These are phyloP conservation scores for Melanopsichium pennsylvanicum DNA, from an alignment of 1,284 basidiomycete genomes.

Conservation along the genomic window DNA sequence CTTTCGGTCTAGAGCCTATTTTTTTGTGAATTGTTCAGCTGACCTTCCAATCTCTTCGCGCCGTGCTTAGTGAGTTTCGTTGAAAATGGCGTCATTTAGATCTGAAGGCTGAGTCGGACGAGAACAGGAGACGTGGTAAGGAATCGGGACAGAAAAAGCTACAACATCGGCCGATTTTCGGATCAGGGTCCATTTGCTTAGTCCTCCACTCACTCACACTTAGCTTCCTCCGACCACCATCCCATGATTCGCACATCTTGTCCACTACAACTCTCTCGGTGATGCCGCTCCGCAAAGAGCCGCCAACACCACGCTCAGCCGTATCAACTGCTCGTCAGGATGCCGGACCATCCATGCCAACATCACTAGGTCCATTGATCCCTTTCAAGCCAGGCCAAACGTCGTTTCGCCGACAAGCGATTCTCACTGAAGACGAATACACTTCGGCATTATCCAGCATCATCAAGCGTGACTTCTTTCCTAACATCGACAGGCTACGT, in stretches of 20 bases:
- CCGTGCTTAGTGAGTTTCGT: slow-evolving; percentile 22
- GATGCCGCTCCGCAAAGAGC: slow-evolving; percentile 42
- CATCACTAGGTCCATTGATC: slow-evolving; percentile 33
- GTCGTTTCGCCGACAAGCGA: slow-evolving; percentile 51
- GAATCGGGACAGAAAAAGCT: neutral
- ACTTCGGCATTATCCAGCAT: slow-evolving; percentile 89
- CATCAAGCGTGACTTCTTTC: slow-evolving; percentile 97
- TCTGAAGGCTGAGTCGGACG: slow-evolving; percentile 1
- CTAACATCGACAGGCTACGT: slow-evolving; percentile 65
- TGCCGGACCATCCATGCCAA: neutral
- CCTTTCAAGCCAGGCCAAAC: slow-evolving; percentile 42
- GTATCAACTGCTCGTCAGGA: slow-evolving; percentile 12
- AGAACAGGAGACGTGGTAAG: no score
- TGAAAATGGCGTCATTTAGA: slow-evolving; percentile 38
- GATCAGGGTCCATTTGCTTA: slow-evolving; percentile 12
- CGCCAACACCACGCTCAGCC: slow-evolving; percentile 40
- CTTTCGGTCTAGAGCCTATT: no score
- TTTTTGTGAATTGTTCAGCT: slow-evolving; percentile 3
- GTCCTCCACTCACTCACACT: slow-evolving; percentile 1
- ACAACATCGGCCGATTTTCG: neutral
- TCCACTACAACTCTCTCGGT: no score
- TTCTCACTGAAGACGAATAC: slow-evolving; percentile 83
- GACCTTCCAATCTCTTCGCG: neutral
- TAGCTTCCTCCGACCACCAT: neutral
- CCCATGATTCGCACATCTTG: neutral